Evolutionary conservation across 1,284 basidiomycete species (phyloP), one percentile per base, ranked within the genome.

Genomic region (Cutaneotrichosporon sp.): DNA sequence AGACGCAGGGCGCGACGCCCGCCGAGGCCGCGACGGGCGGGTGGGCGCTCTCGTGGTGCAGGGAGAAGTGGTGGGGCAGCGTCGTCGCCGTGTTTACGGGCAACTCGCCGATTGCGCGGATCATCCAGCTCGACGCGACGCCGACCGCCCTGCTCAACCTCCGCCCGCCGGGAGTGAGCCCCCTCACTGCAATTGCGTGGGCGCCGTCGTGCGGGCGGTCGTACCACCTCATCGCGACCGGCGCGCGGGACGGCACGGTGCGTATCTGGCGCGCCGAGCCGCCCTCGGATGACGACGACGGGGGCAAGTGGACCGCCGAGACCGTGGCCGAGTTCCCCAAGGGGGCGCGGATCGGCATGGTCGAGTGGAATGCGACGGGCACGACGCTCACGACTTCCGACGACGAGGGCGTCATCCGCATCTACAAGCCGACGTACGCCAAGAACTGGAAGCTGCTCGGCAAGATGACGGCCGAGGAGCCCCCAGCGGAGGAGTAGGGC

Each of bases 11-110:
- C 22, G 38, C 61, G 45, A 59, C 65, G 50, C 61, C 65, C 8
- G 61, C 66, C n/a, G 75, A 79, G 49, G 75, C 80, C 75, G 91
- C 91, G 1, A 88, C 91, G 63, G 92, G 92, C 10, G 94, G 91
- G 0, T 97, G 93, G 92, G 89, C 88, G 63, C 78, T 97, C 49
- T 89, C 89, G 22, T 97, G 93, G 92, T 97, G 93, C 78, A 91
- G 91, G 72, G 94, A 97, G 69, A 84, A 85, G 63, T 95, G 92
- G 79, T 95, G 92, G 92, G 93, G 94, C 1, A 90, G 93, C 72
- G 75, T 95, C 25, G 81, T 97, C 47, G 92, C 90, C 14, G 87
- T 86, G 0, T 86, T 87, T 2, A 85, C 85, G 56, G 92, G 92
- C 1, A 83, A 85, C 2, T 85, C 82, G 62, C 89, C 90, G 0